These are phyloP conservation scores for Daldinia vernicosa DNA, from an alignment of 495 filamentous ascomycete species.

Conservation along the genomic window DNA sequence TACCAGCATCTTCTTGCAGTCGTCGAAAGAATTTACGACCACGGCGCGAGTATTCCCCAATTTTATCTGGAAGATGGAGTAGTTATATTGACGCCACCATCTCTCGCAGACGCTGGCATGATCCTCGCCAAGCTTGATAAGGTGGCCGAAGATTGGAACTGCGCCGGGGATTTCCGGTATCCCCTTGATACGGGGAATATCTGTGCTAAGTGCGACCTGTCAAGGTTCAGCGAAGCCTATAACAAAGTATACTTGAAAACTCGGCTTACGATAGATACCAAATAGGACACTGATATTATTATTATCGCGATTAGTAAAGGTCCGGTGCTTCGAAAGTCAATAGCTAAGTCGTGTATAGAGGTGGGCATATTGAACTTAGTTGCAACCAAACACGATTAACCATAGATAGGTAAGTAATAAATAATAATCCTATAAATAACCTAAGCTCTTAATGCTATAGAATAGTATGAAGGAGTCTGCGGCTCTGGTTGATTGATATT, in stretches of 20 bases:
- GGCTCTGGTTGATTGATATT: background rate
- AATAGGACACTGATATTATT: background rate
- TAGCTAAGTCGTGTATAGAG: background rate
- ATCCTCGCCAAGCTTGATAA: constrained; percentile 64
- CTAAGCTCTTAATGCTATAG: background rate
- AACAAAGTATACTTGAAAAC: background rate
- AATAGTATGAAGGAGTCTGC: background rate
- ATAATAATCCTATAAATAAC: background rate
- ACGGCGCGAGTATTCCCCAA: constrained; percentile 63
- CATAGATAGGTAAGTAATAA: too few relatives aligned
- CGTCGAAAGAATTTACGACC: constrained; percentile 59
- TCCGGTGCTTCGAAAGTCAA: background rate
- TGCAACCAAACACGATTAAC: background rate
- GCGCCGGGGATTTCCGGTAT: constrained; percentile 62
- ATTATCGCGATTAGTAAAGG: background rate
- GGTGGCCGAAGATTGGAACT: constrained; percentile 61
- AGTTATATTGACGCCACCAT: constrained; percentile 62
- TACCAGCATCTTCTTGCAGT: constrained; percentile 57
- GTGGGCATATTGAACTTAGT: background rate
- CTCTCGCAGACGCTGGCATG: constrained; percentile 63
- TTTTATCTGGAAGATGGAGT: constrained; percentile 64
- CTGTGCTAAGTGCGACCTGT: constrained; percentile 13
- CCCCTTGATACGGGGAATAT: constrained; percentile 49
- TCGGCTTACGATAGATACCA: background rate
- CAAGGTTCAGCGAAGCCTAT: background rate